Evolutionary conservation across 257 asterid species (phyloP), one percentile per base, ranked within the genome.

Genomic region (Salvia rosmarinus): DNA sequence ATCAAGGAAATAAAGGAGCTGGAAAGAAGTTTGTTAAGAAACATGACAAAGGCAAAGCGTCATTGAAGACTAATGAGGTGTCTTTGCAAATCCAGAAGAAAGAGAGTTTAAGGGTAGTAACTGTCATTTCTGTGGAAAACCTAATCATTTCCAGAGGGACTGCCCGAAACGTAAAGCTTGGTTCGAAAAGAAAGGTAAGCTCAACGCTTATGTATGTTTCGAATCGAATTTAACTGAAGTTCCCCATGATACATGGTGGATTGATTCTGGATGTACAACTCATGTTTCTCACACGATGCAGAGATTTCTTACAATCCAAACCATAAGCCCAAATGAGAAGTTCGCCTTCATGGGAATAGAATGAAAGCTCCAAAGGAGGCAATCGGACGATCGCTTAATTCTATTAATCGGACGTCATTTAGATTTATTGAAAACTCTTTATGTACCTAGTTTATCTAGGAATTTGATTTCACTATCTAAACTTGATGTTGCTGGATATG

Each of bases 211-310:
- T 23, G 63, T 25, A 12, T 56, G 39, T 21, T 52, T 52, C 14
- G 34, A 52, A 52, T 52, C 60, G 9, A 19, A 52, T 6, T 52
- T 20, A 52, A 9, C n/a, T 21, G 6, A 52, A 52, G 60, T 52
- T 52, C 16, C 60, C 1, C 32, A 21, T 19, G 13, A 52, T 1
- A 52, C 32, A 0, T 52, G 60, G 60, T 52, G 34, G 32, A 6
- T 60, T 32, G 66, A 60, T 32, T 34, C 25, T 60, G 47, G 66
- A n/a, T 34, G 66, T 60, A 32, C 47, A 0, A 60, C 66, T 60
- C 66, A 60, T 34, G 66, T 60, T 32, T 16, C 51, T 5, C 37
- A 62, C 3, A 62, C 51, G 11, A 62, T 62, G 68, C 54, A 63
- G 11, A 19, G 68, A 63, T 63, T 20, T 37, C 37, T 9, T 63